phyloP scores from a whole-genome alignment of 108 stramenopile genomes.

The Nannochloropsis salina region DNA sequence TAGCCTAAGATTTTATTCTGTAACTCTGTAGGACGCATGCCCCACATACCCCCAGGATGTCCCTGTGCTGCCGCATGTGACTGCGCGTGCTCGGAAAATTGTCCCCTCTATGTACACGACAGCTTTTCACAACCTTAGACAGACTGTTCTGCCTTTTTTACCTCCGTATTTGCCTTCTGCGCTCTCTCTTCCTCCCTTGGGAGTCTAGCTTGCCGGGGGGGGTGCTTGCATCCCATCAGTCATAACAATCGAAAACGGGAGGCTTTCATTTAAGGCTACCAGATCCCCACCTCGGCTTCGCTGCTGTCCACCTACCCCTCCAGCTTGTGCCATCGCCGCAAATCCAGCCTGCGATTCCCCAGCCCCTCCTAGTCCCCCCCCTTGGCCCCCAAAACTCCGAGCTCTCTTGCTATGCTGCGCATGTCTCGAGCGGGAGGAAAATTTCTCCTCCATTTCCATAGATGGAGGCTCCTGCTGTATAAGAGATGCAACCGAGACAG shows the following conservation, averaged over 20 bases:
- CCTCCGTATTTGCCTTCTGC: not conserved
- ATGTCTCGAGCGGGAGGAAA: not conserved
- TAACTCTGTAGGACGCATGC: too few relatives aligned
- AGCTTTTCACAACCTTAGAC: too few relatives aligned
- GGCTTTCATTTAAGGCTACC: not conserved
- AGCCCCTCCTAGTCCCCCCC: not conserved
- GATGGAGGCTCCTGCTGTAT: not conserved
- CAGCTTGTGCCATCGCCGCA: not conserved
- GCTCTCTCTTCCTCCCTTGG: not conserved
- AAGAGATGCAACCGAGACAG: not conserved
- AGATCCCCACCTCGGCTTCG: not conserved
- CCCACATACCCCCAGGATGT: too few relatives aligned
- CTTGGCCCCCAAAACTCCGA: not conserved
- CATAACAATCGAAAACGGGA: slow-evolving; percentile 1
- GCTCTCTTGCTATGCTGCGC: not conserved
- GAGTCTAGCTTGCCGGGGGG: not conserved
- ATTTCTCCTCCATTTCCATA: not conserved
- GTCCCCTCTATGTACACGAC: too few relatives aligned
- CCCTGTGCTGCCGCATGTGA: too few relatives aligned
- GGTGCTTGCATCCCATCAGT: not conserved
- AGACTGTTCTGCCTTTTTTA: not conserved
- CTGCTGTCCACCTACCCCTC: not conserved
- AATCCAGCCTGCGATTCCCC: not conserved
- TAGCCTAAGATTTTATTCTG: too few relatives aligned
- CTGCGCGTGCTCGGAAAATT: too few relatives aligned